phyloP scores from a whole-genome alignment of 2,329 filamentous ascomycete species.

The Phyllosticta paracitricarpa region DNA sequence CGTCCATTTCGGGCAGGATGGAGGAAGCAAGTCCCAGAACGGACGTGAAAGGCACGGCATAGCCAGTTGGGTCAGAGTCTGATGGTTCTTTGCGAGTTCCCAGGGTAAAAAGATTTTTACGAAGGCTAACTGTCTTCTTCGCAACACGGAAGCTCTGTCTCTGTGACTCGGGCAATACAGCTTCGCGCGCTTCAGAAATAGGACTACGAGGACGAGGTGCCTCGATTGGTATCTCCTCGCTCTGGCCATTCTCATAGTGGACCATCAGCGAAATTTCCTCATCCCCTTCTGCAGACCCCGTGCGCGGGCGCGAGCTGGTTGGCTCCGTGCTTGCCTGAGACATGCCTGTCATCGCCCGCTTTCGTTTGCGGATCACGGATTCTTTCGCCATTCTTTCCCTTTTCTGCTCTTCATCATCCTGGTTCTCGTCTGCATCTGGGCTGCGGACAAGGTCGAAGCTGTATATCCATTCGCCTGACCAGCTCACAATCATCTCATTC shows the following conservation, averaged over 20 bases:
- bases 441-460: slow-evolving; percentile 54
- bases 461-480: slow-evolving; percentile 58
- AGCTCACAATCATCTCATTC: slow-evolving; percentile 58
- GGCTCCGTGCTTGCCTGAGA: slow-evolving; percentile 32
- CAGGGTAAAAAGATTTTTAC: slow-evolving; percentile 47
- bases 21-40: slow-evolving; percentile 30
- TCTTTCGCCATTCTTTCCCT: slow-evolving; percentile 13
- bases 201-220: slow-evolving; percentile 18
- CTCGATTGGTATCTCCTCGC: slow-evolving; percentile 46
- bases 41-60: slow-evolving; percentile 34
- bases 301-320: slow-evolving; percentile 38
- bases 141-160: slow-evolving; percentile 46
- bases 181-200: slow-evolving; percentile 30
- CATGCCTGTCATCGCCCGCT: slow-evolving; percentile 41
- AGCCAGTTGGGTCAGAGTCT: slow-evolving; percentile 21
- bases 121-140: slow-evolving; percentile 43
- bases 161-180: slow-evolving; percentile 43
- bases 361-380: slow-evolving; percentile 44
- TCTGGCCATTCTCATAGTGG: slow-evolving; percentile 50
- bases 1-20: slow-evolving; percentile 46
- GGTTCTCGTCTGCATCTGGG: slow-evolving; percentile 42
- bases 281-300: slow-evolving; percentile 23
- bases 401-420: slow-evolving; percentile 10
- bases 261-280: slow-evolving; percentile 44
- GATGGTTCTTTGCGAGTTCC: slow-evolving; percentile 13